Conservation (phyloP, 441 rosid species). For the Aleurites moluccanus region DNA sequence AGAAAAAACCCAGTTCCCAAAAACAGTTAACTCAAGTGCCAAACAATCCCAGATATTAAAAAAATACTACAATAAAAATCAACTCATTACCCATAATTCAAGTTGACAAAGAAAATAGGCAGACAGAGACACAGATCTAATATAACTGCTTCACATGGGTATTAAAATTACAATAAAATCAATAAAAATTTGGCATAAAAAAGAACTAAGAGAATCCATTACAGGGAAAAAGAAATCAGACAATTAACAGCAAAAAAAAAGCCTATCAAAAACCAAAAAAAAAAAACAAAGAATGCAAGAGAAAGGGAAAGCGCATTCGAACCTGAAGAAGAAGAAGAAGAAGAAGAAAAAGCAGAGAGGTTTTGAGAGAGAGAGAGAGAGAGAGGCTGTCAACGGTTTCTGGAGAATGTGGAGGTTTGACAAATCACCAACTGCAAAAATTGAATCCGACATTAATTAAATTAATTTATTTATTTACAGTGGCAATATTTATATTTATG, state of each 20-base stretch:
- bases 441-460: background rate
- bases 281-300: background rate
- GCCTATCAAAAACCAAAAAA: background rate
- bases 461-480: background rate
- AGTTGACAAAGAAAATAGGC: background rate
- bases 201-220: background rate
- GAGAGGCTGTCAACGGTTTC: conserved; percentile 23
- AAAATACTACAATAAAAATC: background rate
- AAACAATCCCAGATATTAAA: conserved; percentile 2
- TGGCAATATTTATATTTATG: background rate
- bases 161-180: background rate
- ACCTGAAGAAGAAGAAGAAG: conserved; percentile 14
- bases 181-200: background rate
- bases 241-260: background rate
- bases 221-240: conserved; percentile 1
- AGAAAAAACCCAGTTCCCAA: background rate
- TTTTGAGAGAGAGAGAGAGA: too few species aligned
- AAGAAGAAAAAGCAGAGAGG: background rate
- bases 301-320: background rate
- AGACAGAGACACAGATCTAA: conserved; percentile 16
- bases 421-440: background rate
- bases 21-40: background rate
- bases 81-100: conserved; percentile 1
- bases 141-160: background rate
- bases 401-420: conserved; percentile 21